Percentiles rank a stretch among this genome's conserved stretches.
Evolutionary conservation across 2,329 filamentous ascomycete species (phyloP).

Genomic region (Didymella lethalis): DNA sequence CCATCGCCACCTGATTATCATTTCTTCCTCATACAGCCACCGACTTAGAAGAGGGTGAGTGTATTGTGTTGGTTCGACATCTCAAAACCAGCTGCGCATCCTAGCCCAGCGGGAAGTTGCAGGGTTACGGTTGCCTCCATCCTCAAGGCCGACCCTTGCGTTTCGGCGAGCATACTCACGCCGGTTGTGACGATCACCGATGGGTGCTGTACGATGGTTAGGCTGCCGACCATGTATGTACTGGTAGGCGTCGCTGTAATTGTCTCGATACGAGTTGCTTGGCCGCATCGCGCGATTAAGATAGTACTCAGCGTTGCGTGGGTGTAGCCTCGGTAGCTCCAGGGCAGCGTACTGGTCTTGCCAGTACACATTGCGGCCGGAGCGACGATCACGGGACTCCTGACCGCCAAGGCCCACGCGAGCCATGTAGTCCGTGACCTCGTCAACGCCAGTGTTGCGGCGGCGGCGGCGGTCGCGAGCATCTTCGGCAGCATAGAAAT

Average conservation of each 20-base stretch:
- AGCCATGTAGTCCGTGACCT: background rate
- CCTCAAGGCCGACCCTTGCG: background rate
- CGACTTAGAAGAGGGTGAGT: too few relatives aligned
- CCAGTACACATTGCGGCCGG: background rate
- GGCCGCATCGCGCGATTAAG: background rate
- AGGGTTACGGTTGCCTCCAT: background rate
- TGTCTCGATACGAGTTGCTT: background rate
- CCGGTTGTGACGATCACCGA: background rate
- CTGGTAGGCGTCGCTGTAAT: background rate
- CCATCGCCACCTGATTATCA: too few relatives aligned
- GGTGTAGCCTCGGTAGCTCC: background rate
- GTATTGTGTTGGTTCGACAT: too few relatives aligned
- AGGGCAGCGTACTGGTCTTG: background rate
- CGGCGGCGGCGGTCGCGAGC: background rate
- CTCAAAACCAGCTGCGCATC: background rate
- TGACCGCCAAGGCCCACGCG: background rate
- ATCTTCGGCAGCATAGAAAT: background rate
- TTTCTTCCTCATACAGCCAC: background rate
- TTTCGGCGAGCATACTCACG: background rate
- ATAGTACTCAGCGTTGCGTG: background rate
- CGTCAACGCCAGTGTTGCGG: background rate
- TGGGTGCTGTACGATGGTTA: background rate
- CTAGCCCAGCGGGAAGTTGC: background rate
- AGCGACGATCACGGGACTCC: background rate
- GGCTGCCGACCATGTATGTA: background rate